Evolutionary conservation across 495 filamentous ascomycete species (phyloP).

Genomic region (Letharia lupina): DNA sequence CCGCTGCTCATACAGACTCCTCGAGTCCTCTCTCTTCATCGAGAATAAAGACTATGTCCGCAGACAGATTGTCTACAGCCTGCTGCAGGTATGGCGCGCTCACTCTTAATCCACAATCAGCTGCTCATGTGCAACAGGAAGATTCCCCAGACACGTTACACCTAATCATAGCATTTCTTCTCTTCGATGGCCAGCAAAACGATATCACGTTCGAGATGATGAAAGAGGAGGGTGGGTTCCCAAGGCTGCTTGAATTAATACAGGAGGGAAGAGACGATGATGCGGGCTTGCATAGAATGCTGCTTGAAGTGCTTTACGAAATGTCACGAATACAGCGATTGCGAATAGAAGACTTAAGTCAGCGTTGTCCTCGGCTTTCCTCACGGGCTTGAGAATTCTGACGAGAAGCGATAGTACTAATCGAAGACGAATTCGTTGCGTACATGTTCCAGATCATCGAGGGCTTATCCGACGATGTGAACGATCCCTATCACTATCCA

Average conservation of each 20-base stretch:
- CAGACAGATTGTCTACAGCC: slow-evolving; percentile 81
- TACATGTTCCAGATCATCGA: slow-evolving; percentile 88
- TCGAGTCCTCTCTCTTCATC: slow-evolving; percentile 65
- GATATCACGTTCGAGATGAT: slow-evolving; percentile 76
- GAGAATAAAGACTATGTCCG: slow-evolving; percentile 79
- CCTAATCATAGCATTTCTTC: slow-evolving; percentile 74
- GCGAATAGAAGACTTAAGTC: slow-evolving; percentile 66
- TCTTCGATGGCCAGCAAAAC: slow-evolving; percentile 78
- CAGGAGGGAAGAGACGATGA: slow-evolving; percentile 53
- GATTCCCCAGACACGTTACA: slow-evolving; percentile 73
- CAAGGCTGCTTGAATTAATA: slow-evolving; percentile 75
- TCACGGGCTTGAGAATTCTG: slow-evolving; percentile 10
- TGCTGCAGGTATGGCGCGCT: slow-evolving; percentile 60
- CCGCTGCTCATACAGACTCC: slow-evolving; percentile 72
- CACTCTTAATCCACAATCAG: not conserved
- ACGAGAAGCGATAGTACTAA: slow-evolving; percentile 36
- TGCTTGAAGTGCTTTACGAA: slow-evolving; percentile 89
- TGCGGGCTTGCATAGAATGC: slow-evolving; percentile 63
- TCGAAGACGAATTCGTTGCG: slow-evolving; percentile 78
- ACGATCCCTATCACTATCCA: slow-evolving; percentile 94
- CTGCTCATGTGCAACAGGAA: slow-evolving; percentile 42
- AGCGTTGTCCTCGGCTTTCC: slow-evolving; percentile 23
- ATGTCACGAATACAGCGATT: slow-evolving; percentile 90
- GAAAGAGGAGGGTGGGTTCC: slow-evolving; percentile 77
- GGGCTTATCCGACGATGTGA: slow-evolving; percentile 74